phyloP scores from a whole-genome alignment of 345 rosid genomes.

The Laguncularia racemosa region DNA sequence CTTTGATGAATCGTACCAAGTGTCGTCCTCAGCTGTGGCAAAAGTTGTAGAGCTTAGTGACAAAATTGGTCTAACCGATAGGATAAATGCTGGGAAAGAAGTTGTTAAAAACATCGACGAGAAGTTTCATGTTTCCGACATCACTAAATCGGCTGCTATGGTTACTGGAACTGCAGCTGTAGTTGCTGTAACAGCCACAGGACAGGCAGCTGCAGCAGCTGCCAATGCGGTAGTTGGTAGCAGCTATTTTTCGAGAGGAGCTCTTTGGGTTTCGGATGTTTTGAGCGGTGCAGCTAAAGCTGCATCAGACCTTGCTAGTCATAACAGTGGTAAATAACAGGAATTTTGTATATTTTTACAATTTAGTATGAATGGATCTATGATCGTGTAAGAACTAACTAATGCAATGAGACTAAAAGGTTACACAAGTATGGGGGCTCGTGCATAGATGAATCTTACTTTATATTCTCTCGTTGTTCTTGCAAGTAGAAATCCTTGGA shows the following conservation, averaged over 20 bases:
- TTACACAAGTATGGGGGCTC: too few species aligned
- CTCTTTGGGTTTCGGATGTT: constrained; percentile 70
- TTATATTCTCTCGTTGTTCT: too few species aligned
- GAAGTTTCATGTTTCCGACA: constrained; percentile 52
- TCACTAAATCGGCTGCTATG: constrained; percentile 56
- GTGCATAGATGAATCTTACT: too few species aligned
- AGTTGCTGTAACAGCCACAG: constrained; percentile 52
- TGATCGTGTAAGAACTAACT: too few species aligned
- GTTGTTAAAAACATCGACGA: constrained; percentile 57
- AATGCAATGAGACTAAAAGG: too few species aligned
- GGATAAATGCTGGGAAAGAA: constrained; percentile 53
- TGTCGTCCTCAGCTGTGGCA: constrained; percentile 52
- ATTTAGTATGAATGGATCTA: too few species aligned
- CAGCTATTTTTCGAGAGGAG: constrained; percentile 74
- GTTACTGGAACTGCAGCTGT: constrained; percentile 69
- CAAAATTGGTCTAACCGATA: constrained; percentile 61
- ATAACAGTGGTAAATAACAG: constrained; percentile 21
- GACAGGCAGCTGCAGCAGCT: constrained; percentile 59
- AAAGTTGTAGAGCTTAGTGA: constrained; percentile 63
- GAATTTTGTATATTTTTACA: not conserved
- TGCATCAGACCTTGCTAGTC: constrained; percentile 59
- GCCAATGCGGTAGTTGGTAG: constrained; percentile 58
- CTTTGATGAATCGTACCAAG: constrained; percentile 54
- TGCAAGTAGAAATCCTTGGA: too few species aligned
- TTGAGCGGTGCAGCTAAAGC: constrained; percentile 60